A percentile compares a stretch with the other conserved stretches of the same genome.
Conservation (phyloP, 306 rosid genomes). For the Rosa lucieae region DNA sequence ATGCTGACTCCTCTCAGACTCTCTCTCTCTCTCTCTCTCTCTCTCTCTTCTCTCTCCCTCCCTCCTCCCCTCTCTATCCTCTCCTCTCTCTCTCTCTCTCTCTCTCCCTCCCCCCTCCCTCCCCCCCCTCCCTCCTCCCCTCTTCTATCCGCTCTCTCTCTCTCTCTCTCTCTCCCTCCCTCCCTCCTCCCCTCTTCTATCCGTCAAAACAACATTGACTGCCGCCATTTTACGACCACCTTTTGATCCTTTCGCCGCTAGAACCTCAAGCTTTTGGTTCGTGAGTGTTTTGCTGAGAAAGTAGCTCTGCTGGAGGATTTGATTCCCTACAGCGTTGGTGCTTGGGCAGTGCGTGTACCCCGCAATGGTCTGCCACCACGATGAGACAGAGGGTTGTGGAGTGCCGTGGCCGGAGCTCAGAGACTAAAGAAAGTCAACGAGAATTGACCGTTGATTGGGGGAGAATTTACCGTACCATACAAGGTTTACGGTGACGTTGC, state of each 20-base stretch:
- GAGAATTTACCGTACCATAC: slow-evolving; percentile 35
- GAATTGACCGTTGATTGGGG: slow-evolving; percentile 24
- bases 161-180: too few relatives aligned
- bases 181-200: too few relatives aligned
- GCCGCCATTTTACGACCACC: neutral
- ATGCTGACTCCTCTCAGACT: too few relatives aligned
- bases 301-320: slow-evolving; percentile 22
- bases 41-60: too few relatives aligned
- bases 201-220: neutral
- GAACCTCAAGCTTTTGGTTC: neutral
- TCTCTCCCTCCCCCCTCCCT: too few relatives aligned
- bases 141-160: too few relatives aligned
- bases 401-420: neutral
- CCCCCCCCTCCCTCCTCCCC: too few relatives aligned
- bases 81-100: too few relatives aligned
- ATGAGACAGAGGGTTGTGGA: slow-evolving; percentile 12
- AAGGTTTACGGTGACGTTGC: slow-evolving; percentile 29
- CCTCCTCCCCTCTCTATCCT: too few relatives aligned
- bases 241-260: slow-evolving; percentile 15
- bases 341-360: slow-evolving; percentile 22
- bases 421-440: slow-evolving; percentile 32
- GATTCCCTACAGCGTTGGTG: slow-evolving; percentile 21
- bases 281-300: slow-evolving; percentile 15
- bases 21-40: too few relatives aligned
- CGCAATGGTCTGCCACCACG: slow-evolving; percentile 34